A percentile compares a stretch with the other conserved stretches of the same genome.
These are phyloP conservation scores for Aspergillus sp. DNA, from an alignment of 2,329 filamentous ascomycete species.

Conservation along the genomic window DNA sequence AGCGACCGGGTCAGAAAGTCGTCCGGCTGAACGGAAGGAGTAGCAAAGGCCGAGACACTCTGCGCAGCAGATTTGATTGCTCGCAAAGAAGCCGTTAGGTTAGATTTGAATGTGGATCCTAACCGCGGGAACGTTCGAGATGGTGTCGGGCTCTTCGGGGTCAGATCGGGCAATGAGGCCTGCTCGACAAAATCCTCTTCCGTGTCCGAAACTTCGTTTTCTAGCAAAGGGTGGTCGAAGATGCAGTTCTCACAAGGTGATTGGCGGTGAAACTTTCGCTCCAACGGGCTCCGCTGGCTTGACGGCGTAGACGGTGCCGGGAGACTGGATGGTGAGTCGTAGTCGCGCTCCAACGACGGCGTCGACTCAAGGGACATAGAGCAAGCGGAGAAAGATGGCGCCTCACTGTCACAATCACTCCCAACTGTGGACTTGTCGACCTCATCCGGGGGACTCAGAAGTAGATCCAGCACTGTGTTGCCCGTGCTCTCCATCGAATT, in stretches of 20 bases:
- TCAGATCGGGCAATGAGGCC: conserved; percentile 13
- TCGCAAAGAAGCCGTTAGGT: conserved; percentile 63
- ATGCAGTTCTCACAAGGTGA: conserved; percentile 58
- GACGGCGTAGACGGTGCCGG: conserved; percentile 46
- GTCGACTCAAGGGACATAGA: conserved; percentile 62
- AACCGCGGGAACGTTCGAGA: conserved; percentile 43
- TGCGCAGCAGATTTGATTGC: conserved; percentile 63
- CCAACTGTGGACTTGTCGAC: conserved; percentile 40
- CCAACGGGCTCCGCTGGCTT: conserved; percentile 38
- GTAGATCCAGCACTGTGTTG: conserved; percentile 54
- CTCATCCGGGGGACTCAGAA: conserved; percentile 57
- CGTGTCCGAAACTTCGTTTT: conserved; percentile 34
- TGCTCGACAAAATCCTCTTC: conserved; percentile 17
- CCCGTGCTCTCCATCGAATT: conserved; percentile 41
- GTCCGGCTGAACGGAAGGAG: conserved; percentile 55
- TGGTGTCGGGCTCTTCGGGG: conserved; percentile 26
- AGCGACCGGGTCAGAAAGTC: conserved; percentile 61
- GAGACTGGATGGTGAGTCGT: conserved; percentile 51
- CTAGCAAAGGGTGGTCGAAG: conserved; percentile 59
- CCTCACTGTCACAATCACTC: conserved; percentile 49
- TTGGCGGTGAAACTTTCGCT: conserved; percentile 50
- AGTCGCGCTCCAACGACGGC: conserved; percentile 54
- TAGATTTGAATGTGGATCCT: conserved; percentile 60
- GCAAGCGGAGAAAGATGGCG: conserved; percentile 44
- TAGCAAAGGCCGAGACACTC: conserved; percentile 61